Percentiles rank a stretch among this genome's conserved stretches.
These are phyloP conservation scores for Arachnopeziza araneosa DNA, from an alignment of 2,329 filamentous ascomycete species.

Conservation along the genomic window DNA sequence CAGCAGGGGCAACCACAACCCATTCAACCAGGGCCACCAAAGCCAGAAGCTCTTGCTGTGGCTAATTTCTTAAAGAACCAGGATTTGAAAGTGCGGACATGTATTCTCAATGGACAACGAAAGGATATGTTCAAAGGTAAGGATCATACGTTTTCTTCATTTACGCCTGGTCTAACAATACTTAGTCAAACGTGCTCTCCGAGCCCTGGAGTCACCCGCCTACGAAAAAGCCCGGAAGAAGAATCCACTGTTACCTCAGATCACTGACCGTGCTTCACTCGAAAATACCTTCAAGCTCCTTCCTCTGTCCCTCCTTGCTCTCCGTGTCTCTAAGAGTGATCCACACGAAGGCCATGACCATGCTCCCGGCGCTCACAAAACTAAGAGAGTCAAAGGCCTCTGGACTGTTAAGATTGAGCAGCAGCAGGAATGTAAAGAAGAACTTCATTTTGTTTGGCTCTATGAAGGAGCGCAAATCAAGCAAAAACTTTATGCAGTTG, in stretches of 20 bases:
- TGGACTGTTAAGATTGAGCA: slow-evolving; percentile 96
- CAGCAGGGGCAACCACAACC: slow-evolving; percentile 54
- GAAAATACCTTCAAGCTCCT: slow-evolving; percentile 94
- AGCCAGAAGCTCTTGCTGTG: slow-evolving; percentile 81
- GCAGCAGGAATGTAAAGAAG: slow-evolving; percentile 82
- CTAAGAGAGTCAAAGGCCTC: slow-evolving; percentile 88
- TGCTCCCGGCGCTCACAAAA: slow-evolving; percentile 55
- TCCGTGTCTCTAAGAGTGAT: slow-evolving; percentile 81
- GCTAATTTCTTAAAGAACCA: slow-evolving; percentile 82
- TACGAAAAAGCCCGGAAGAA: slow-evolving; percentile 88
- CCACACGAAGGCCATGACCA: slow-evolving; percentile 71
- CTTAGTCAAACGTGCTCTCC: slow-evolving; percentile 89
- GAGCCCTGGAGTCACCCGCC: slow-evolving; percentile 79
- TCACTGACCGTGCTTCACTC: slow-evolving; percentile 81
- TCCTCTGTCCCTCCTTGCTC: slow-evolving; percentile 86
- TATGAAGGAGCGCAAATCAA: slow-evolving; percentile 93
- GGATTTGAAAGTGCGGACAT: slow-evolving; percentile 82
- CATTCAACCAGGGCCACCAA: slow-evolving; percentile 73
- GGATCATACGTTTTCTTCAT: slow-evolving; percentile 1
- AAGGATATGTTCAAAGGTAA: slow-evolving; percentile 97
- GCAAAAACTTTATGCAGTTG: slow-evolving; percentile 83
- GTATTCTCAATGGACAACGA: slow-evolving; percentile 90
- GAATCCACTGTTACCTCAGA: slow-evolving; percentile 81
- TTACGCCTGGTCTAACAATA: background rate
- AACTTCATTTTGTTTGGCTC: slow-evolving; percentile 94